Conservation (phyloP, 768 basidiomycete species). For the Kwoniella shandongensis region DNA sequence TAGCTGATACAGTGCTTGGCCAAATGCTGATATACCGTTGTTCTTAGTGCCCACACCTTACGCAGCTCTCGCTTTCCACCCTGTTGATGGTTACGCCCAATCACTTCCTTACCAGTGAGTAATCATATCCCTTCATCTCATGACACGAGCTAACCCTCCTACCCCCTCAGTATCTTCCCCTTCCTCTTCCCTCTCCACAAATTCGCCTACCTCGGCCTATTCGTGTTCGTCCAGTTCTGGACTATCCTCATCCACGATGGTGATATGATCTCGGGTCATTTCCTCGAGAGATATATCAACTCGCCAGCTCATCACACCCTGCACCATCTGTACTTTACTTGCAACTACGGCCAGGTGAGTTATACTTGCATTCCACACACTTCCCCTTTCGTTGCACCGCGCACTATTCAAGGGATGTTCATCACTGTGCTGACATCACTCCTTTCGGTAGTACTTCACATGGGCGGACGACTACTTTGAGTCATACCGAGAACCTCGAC, state of each 20-base stretch:
- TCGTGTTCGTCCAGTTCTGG: conserved; percentile 93
- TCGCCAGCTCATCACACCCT: conserved; percentile 98
- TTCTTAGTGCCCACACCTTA: conserved; percentile 90
- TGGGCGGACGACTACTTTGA: conserved; percentile 81
- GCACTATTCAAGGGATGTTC: neutral
- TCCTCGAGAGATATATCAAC: conserved; percentile 86
- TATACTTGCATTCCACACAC: neutral
- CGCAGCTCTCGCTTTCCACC: conserved; percentile 97
- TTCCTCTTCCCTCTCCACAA: conserved; percentile 90
- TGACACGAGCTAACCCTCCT: conserved; percentile 1
- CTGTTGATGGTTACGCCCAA: conserved; percentile 89
- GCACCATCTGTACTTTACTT: conserved; percentile 94
- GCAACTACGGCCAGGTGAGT: conserved; percentile 79
- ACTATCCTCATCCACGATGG: conserved; percentile 95
- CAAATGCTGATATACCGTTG: conserved; percentile 5
- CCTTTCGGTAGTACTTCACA: conserved; percentile 80
- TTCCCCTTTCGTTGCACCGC: conserved; percentile 9
- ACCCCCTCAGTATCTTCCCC: conserved; percentile 62
- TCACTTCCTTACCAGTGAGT: conserved; percentile 82
- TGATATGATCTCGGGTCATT: conserved; percentile 93
- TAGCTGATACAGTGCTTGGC: neutral
- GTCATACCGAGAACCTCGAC: conserved; percentile 85
- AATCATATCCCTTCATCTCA: neutral
- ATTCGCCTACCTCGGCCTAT: conserved; percentile 75
- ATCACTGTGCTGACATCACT: neutral